Percentiles rank a stretch among this genome's conserved stretches.
Evolutionary conservation across 441 rosid genomes (phyloP).

Genomic region (Populus hybrid): DNA sequence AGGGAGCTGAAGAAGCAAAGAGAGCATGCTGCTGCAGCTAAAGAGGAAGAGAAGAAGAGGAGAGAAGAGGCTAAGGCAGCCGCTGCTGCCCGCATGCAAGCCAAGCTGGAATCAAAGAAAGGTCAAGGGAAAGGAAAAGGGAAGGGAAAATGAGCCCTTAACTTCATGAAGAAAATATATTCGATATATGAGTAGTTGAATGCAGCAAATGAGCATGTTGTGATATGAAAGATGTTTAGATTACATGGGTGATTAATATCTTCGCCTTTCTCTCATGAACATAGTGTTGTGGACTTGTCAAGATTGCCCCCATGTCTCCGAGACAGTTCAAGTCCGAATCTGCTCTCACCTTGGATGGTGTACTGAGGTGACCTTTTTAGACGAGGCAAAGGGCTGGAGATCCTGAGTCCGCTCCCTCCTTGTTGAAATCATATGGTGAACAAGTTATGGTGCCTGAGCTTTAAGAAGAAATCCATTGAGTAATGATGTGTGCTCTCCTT

Average conservation of each 20-base stretch:
- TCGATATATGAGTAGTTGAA: not conserved
- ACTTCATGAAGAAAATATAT: not conserved
- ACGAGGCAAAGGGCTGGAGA: not conserved
- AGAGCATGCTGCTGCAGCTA: conserved; percentile 67
- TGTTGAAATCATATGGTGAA: not conserved
- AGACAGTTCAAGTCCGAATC: too few species aligned
- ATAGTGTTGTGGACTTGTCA: too few species aligned
- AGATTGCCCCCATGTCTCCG: too few species aligned
- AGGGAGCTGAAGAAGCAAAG: conserved; percentile 96
- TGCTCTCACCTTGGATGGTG: too few species aligned
- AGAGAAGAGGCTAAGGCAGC: conserved; percentile 96
- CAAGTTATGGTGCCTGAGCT: not conserved
- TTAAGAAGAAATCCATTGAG: not conserved
- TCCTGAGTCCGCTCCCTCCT: not conserved
- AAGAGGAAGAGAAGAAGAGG: conserved; percentile 86
- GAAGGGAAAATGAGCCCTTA: conserved; percentile 46
- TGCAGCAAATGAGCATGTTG: not conserved
- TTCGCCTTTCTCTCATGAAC: not conserved
- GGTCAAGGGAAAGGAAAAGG: conserved; percentile 70
- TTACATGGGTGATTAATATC: not conserved
- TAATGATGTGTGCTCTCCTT: too few species aligned
- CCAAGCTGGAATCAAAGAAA: conserved; percentile 83
- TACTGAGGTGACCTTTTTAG: not conserved
- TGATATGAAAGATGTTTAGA: not conserved
- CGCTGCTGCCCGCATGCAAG: conserved; percentile 81